Percentiles rank a stretch among this genome's conserved stretches.
Conservation (phyloP, 768 basidiomycete species). For the Tricholoma furcatifolium region DNA sequence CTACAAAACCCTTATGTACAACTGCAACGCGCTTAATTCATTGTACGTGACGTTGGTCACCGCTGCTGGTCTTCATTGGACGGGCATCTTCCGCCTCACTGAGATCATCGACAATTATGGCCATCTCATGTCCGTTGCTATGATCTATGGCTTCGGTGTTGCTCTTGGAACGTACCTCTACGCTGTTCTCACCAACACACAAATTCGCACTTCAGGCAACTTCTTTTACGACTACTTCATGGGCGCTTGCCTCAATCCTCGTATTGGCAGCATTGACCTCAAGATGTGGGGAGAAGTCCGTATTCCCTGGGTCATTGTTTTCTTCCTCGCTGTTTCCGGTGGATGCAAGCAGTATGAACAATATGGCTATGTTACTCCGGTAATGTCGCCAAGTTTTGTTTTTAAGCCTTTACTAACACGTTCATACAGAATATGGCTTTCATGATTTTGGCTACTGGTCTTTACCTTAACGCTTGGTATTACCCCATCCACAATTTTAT, state of each 20-base stretch:
- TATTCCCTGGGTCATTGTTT: constrained; percentile 95
- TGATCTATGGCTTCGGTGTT: constrained; percentile 86
- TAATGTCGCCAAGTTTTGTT: constrained; percentile 34
- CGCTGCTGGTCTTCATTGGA: constrained; percentile 72
- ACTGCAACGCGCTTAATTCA: constrained; percentile 90
- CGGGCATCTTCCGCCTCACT: constrained; percentile 83
- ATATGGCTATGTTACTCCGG: constrained; percentile 89
- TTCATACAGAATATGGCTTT: constrained; percentile 84
- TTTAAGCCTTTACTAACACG: neutral
- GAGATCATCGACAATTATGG: constrained; percentile 97
- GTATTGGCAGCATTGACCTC: constrained; percentile 86
- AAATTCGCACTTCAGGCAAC: constrained; percentile 93
- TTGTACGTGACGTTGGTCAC: constrained; percentile 83
- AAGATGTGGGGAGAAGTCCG: constrained; percentile 99
- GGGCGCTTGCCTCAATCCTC: constrained; percentile 93
- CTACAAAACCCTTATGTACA: constrained; percentile 92
- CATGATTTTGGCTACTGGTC: constrained; percentile 92
- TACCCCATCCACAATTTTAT: constrained; percentile 17
- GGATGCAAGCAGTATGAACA: constrained; percentile 94
- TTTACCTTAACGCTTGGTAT: constrained; percentile 96
- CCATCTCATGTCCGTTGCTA: constrained; percentile 91
- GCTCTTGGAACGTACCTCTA: constrained; percentile 80
- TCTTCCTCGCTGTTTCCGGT: constrained; percentile 89
- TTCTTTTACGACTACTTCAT: constrained; percentile 95
- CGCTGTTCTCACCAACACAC: constrained; percentile 72